A percentile compares a stretch with the other conserved stretches of the same genome.
Conservation (phyloP, 2,329 filamentous ascomycete genomes). For the Calonectria hawksworthii region DNA sequence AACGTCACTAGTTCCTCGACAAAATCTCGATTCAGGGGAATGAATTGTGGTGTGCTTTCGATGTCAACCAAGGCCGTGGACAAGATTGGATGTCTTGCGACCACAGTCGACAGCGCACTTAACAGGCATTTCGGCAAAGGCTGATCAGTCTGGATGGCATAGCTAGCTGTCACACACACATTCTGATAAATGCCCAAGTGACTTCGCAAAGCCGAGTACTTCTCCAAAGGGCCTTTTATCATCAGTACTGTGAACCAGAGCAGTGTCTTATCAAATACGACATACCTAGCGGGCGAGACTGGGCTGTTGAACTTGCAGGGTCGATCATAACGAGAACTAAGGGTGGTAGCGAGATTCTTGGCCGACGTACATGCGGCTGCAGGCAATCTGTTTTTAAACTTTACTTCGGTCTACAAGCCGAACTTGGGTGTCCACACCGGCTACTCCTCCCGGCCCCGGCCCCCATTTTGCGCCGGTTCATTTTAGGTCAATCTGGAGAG, state of each 20-base stretch:
- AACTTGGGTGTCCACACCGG: not conserved
- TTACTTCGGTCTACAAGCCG: not conserved
- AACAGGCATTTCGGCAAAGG: not conserved
- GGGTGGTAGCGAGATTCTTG: not conserved
- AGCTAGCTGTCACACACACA: conserved; percentile 13
- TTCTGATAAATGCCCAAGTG: conserved; percentile 4
- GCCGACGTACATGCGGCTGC: not conserved
- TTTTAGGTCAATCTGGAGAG: not conserved
- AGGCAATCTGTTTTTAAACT: not conserved
- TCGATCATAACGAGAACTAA: not conserved
- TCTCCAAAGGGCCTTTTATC: not conserved
- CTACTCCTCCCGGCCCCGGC: not conserved
- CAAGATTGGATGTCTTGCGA: not conserved
- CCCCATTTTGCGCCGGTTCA: not conserved
- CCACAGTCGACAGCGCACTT: not conserved
- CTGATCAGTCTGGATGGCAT: not conserved
- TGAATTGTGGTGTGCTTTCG: not conserved
- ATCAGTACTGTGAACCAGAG: not conserved
- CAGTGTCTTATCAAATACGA: not conserved
- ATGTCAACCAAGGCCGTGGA: not conserved
- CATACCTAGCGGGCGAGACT: not conserved
- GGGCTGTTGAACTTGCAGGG: not conserved
- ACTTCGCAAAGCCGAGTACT: not conserved
- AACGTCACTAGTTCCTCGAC: conserved; percentile 1
- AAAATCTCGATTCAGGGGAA: not conserved